These are phyloP conservation scores for Solanum neorickii DNA, from an alignment of 257 asterid genomes.

Conservation along the genomic window DNA sequence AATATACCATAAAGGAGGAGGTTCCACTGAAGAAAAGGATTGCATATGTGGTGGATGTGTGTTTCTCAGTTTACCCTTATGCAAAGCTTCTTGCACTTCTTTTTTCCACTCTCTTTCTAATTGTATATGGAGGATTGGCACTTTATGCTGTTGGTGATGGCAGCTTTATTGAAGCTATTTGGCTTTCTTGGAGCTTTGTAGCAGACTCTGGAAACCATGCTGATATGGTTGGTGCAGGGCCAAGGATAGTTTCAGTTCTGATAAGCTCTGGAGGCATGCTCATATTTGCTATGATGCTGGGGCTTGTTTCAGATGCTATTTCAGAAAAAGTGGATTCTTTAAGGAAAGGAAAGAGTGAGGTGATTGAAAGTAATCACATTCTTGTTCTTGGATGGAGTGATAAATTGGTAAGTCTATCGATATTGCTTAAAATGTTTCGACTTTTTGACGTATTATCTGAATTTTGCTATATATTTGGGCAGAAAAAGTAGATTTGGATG, in stretches of 20 bases:
- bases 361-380: slow-evolving; percentile 82
- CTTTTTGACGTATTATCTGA: background rate
- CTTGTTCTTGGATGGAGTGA: slow-evolving; percentile 99
- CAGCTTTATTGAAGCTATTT: slow-evolving; percentile 82
- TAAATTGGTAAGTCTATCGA: slow-evolving; percentile 61
- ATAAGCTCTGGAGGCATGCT: slow-evolving; percentile 98
- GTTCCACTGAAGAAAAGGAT: slow-evolving; percentile 80
- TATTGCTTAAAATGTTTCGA: background rate
- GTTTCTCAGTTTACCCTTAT: slow-evolving; percentile 87
- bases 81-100: slow-evolving; percentile 97
- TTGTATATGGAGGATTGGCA: slow-evolving; percentile 91
- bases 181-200: slow-evolving; percentile 94
- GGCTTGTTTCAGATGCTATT: slow-evolving; percentile 97
- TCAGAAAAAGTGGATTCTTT: slow-evolving; percentile 94
- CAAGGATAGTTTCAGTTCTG: slow-evolving; percentile 85
- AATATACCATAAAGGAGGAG: slow-evolving; percentile 54
- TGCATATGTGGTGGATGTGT: slow-evolving; percentile 87
- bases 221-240: slow-evolving; percentile 81
- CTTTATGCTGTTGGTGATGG: slow-evolving; percentile 88
- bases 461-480: background rate
- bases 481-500: background rate
- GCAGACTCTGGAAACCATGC: slow-evolving; percentile 98
- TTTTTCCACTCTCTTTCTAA: slow-evolving; percentile 86
- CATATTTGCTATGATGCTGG: slow-evolving; percentile 98
- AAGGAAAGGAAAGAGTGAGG: slow-evolving; percentile 98